Percentiles rank a stretch among this genome's conserved stretches.
Evolutionary conservation across 176 grass and related monocot genomes (phyloP).

Genomic region (Elaeis guineensis): DNA sequence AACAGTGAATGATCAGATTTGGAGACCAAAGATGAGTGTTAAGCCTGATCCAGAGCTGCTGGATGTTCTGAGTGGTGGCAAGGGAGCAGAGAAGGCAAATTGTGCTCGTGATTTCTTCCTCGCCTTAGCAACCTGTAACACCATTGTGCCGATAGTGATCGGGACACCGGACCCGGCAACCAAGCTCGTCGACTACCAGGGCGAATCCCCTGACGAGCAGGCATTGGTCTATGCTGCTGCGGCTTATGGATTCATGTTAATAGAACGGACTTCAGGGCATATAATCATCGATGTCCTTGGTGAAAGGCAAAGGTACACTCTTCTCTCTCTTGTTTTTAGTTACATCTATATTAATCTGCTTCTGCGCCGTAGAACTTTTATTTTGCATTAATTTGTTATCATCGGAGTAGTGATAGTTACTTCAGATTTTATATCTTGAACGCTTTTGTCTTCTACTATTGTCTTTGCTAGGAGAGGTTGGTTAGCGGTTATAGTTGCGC

Average conservation of each 20-base stretch:
- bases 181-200: conserved; percentile 72
- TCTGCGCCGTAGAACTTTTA: too few relatives aligned
- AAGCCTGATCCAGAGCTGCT: conserved; percentile 52
- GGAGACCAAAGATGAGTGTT: conserved; percentile 48
- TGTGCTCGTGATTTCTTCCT: conserved; percentile 68
- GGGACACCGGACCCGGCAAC: conserved; percentile 5
- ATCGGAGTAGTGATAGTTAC: too few relatives aligned
- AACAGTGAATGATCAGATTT: conserved; percentile 18
- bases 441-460: too few relatives aligned
- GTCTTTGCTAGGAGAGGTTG: too few relatives aligned
- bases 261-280: conserved; percentile 86
- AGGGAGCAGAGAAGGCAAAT: conserved; percentile 26
- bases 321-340: neutral
- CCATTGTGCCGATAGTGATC: conserved; percentile 58
- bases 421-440: too few relatives aligned
- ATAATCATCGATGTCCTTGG: conserved; percentile 74
- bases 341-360: neutral
- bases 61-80: conserved; percentile 26
- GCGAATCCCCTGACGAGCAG: conserved; percentile 92
- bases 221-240: conserved; percentile 85
- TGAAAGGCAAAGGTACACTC: conserved; percentile 48
- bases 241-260: conserved; percentile 62
- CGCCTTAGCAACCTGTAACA: conserved; percentile 72
- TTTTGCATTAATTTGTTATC: too few relatives aligned
- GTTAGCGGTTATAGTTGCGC: too few relatives aligned